Evolutionary conservation across 352 stramenopile species (phyloP), one percentile per base, ranked within the genome.

Genomic region (Globisporangium acanthophoron): DNA sequence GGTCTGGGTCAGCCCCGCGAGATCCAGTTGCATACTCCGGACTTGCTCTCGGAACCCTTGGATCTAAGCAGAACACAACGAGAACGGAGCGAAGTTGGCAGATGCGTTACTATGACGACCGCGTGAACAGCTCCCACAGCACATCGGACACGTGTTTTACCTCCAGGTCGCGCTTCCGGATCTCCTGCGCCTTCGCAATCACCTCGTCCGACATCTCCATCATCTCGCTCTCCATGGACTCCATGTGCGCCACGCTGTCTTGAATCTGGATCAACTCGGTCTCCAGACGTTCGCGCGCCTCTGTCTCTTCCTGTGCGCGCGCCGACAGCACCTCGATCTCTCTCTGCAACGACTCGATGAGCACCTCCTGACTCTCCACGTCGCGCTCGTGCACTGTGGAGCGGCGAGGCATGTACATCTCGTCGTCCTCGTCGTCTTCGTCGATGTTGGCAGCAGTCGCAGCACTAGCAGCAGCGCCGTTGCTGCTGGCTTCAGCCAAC

Each of bases 131-230:
- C 16, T 18, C 33, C 33, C 15, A 45, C n/a, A 45, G 20, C 18
- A 52, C 12, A 18, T 40, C 11, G 11, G 37, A 43, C 37, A 35
- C 13, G n/a, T 40, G 1, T 56, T 50, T 6, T 47, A 78, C 70
- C 65, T 87, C 65, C n/a, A 83, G 62, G 27, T 90, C 78, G 27
- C 73, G 76, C 35, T 71, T 63, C 20, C 75, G 76, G 29, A 92
- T 85, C 40, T 87, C 78, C 52, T 90, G 77, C 20, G 78, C 76
- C 51, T 92, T 91, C 13, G 64, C 74, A 45, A 91, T 90, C 52
- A 92, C 52, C 56, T 94, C 80, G 43, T 92, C 82, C 6, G 74
- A 78, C 78, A 92, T 90, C 40, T 90, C 80, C 0, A 66, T 76
- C 58, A 94, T 81, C 50, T 92, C 85, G 2, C 59, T 59, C 56